Percentiles rank a stretch among this genome's conserved stretches.
phyloP scores from a whole-genome alignment of 805 yeast species.

The Cyberlindnera veronae region DNA sequence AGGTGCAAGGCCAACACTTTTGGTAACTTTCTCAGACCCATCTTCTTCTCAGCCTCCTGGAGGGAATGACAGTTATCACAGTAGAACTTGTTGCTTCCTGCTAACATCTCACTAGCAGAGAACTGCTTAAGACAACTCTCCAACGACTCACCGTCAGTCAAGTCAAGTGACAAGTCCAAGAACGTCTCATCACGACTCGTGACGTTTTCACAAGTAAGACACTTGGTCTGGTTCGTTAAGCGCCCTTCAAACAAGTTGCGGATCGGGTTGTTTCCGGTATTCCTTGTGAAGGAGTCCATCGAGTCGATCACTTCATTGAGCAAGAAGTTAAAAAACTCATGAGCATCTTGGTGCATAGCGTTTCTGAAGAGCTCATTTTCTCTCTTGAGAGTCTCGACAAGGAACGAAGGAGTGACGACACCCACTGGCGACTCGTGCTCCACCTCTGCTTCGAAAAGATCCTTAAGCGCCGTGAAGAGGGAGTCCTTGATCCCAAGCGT shows the following conservation, averaged over 20 bases:
- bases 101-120: conserved; percentile 79
- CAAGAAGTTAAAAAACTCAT: conserved; percentile 87
- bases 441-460: conserved; percentile 77
- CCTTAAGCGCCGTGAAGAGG: conserved; percentile 69
- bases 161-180: conserved; percentile 80
- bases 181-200: conserved; percentile 83
- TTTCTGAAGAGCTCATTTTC: conserved; percentile 84
- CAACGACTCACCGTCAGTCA: conserved; percentile 69
- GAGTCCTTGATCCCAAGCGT: conserved; percentile 46
- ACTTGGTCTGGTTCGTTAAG: conserved; percentile 82
- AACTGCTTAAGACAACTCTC: conserved; percentile 79
- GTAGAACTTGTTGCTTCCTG: conserved; percentile 85
- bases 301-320: conserved; percentile 67
- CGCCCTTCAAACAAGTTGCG: conserved; percentile 79
- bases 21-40: conserved; percentile 76
- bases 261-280: conserved; percentile 43
- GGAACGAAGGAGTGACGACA: conserved; percentile 75
- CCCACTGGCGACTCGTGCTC: conserved; percentile 71
- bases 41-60: conserved; percentile 91
- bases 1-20: conserved; percentile 77
- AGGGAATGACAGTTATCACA: conserved; percentile 88
- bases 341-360: conserved; percentile 98
- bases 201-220: conserved; percentile 82
- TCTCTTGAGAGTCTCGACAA: conserved; percentile 71
- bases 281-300: conserved; percentile 26